Conservation (phyloP, 495 filamentous ascomycete species). For the Elaphomyces granulatus region DNA sequence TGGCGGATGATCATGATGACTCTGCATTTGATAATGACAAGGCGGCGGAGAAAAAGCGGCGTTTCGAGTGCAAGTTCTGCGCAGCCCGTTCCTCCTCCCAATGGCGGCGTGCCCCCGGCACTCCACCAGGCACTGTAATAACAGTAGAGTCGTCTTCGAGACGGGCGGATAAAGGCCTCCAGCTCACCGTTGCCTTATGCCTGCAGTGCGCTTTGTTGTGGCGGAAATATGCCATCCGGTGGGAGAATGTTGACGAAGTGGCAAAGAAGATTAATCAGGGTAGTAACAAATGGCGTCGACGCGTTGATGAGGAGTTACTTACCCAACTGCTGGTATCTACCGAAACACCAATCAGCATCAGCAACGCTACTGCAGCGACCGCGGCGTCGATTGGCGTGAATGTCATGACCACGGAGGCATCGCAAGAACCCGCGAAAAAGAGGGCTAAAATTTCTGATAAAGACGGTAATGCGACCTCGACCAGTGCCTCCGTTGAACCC, state of each 20-base stretch:
- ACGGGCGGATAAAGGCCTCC: conserved; percentile 55
- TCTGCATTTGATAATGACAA: conserved; percentile 93
- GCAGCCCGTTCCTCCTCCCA: conserved; percentile 61
- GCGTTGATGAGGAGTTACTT: conserved; percentile 80
- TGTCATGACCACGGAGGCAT: conserved; percentile 25
- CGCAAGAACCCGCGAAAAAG: conserved; percentile 44
- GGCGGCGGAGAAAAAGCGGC: conserved; percentile 58
- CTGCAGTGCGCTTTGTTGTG: conserved; percentile 80
- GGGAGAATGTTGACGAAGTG: conserved; percentile 89
- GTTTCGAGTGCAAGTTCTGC: conserved; percentile 94
- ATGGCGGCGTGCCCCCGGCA: conserved; percentile 81
- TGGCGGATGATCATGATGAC: conserved; percentile 86
- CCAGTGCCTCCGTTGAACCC: conserved; percentile 31
- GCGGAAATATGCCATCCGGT: conserved; percentile 90
- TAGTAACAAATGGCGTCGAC: conserved; percentile 75
- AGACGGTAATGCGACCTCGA: conserved; percentile 34
- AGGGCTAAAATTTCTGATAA: conserved; percentile 39
- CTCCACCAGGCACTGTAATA: conserved; percentile 53
- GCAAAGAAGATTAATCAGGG: conserved; percentile 74
- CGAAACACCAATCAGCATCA: conserved; percentile 34
- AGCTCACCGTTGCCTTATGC: conserved; percentile 73
- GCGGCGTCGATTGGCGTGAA: conserved; percentile 32
- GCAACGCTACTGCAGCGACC: conserved; percentile 28
- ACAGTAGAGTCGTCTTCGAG: conserved; percentile 51
- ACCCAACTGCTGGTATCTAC: conserved; percentile 55